Percentiles rank a stretch among this genome's conserved stretches.
These are phyloP conservation scores for Podospora fimiseda DNA, from an alignment of 495 filamentous ascomycete genomes.

Conservation along the genomic window DNA sequence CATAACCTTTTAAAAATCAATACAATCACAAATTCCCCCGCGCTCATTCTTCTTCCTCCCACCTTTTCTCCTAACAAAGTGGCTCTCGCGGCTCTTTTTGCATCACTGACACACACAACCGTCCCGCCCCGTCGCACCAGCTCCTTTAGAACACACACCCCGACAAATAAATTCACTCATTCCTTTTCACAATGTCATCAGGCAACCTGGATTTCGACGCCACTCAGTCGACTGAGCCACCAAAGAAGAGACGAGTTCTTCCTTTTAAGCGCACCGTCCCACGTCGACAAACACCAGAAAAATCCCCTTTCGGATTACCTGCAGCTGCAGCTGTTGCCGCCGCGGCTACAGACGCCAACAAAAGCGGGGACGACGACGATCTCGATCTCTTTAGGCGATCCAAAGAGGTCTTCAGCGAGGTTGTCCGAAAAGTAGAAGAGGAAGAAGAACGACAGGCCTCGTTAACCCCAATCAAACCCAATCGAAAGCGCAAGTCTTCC, in stretches of 20 bases:
- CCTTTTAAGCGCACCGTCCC: conserved; percentile 63
- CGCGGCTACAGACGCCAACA: conserved; percentile 5
- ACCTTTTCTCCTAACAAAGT: too few relatives aligned
- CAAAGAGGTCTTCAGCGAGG: conserved; percentile 54
- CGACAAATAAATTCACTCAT: too few relatives aligned
- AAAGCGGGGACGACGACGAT: conserved; percentile 33
- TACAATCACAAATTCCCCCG: too few relatives aligned
- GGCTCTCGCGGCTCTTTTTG: too few relatives aligned
- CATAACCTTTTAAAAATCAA: too few relatives aligned
- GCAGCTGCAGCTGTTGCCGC: background rate
- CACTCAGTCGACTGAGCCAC: background rate
- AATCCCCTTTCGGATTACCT: background rate
- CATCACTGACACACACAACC: too few relatives aligned
- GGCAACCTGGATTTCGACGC: background rate
- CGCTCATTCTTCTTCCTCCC: too few relatives aligned
- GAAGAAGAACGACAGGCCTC: conserved; percentile 20
- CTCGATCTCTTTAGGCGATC: conserved; percentile 63
- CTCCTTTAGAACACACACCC: too few relatives aligned
- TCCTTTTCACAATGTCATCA: conserved; percentile 16
- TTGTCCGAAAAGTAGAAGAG: conserved; percentile 49
- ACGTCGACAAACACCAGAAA: conserved; percentile 8
- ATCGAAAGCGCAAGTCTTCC: conserved; percentile 11
- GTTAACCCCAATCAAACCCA: background rate
- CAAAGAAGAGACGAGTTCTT: conserved; percentile 48
- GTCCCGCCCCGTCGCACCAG: too few relatives aligned